phyloP scores from a whole-genome alignment of 805 yeast genomes.

The Ogataea corticis region DNA sequence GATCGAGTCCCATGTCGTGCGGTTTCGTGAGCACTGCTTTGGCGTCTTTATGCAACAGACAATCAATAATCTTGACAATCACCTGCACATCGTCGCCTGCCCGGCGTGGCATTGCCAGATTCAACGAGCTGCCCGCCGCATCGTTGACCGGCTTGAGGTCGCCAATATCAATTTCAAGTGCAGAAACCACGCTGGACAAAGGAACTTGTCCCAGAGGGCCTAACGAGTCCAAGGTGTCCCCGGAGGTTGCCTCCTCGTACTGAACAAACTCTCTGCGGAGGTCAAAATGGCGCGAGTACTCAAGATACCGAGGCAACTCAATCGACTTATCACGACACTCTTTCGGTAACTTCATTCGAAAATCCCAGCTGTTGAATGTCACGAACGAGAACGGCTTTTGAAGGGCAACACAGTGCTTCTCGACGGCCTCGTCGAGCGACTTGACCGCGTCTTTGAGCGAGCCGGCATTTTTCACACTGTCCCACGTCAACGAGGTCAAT shows the following conservation, averaged over 20 bases:
- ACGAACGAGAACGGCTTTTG: conserved; percentile 62
- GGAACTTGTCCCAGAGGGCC: conserved; percentile 22
- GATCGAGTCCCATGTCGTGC: conserved; percentile 74
- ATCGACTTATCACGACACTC: conserved; percentile 79
- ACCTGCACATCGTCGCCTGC: conserved; percentile 48
- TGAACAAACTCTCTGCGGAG: conserved; percentile 68
- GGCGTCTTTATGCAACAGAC: conserved; percentile 44
- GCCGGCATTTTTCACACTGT: conserved; percentile 55
- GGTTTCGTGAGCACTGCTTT: conserved; percentile 66
- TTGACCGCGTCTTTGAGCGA: conserved; percentile 64
- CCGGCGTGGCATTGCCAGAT: conserved; percentile 38
- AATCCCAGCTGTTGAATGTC: conserved; percentile 63
- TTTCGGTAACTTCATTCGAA: conserved; percentile 74
- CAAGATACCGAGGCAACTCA: conserved; percentile 70
- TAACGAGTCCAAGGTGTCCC: conserved; percentile 43
- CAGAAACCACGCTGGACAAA: conserved; percentile 21
- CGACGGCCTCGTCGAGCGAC: conserved; percentile 51
- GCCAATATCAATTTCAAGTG: conserved; percentile 23
- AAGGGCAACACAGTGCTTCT: conserved; percentile 41
- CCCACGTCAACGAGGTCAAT: conserved; percentile 58
- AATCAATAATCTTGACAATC: conserved; percentile 45
- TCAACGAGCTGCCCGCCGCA: conserved; percentile 13
- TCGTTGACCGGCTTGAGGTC: conserved; percentile 20
- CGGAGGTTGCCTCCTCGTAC: conserved; percentile 63
- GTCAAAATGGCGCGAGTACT: conserved; percentile 76